Conservation (phyloP, 306 rosid species). For the Styphnolobium japonicum region DNA sequence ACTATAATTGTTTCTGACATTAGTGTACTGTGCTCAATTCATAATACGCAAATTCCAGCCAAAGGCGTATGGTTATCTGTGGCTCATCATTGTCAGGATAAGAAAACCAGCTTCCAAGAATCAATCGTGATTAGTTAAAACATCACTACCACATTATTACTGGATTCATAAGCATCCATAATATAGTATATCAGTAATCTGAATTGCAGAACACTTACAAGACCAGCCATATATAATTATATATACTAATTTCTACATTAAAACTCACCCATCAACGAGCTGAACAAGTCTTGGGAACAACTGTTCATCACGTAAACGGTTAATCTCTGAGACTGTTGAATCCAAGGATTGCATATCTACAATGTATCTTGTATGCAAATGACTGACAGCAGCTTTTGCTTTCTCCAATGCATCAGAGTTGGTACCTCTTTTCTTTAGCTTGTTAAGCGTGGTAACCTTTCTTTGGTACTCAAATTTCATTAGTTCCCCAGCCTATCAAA, state of each 20-base stretch:
- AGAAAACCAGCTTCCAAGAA: not conserved
- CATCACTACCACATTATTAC: not conserved
- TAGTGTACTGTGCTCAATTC: not conserved
- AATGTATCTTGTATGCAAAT: slow-evolving; percentile 92
- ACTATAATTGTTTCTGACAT: not conserved
- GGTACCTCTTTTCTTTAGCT: slow-evolving; percentile 62
- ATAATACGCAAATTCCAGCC: not conserved
- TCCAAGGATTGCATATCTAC: slow-evolving; percentile 99
- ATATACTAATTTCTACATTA: slow-evolving; percentile 13
- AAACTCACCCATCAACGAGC: slow-evolving; percentile 84
- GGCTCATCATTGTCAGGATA: not conserved
- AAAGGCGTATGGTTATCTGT: too few species aligned
- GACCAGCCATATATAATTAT: not conserved
- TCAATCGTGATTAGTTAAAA: too few species aligned
- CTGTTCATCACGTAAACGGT: slow-evolving; percentile 79
- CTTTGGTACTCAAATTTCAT: slow-evolving; percentile 91
- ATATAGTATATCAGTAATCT: not conserved
- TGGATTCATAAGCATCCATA: not conserved
- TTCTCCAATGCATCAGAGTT: slow-evolving; percentile 82
- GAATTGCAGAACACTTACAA: not conserved
- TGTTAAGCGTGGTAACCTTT: slow-evolving; percentile 73
- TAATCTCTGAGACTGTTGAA: slow-evolving; percentile 92
- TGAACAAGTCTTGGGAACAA: slow-evolving; percentile 81
- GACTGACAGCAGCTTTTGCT: slow-evolving; percentile 88
- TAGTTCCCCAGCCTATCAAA: slow-evolving; percentile 84